Percentiles rank a stretch among this genome's conserved stretches.
Conservation (phyloP, 257 asterid species). For the Agastache rugosa region DNA sequence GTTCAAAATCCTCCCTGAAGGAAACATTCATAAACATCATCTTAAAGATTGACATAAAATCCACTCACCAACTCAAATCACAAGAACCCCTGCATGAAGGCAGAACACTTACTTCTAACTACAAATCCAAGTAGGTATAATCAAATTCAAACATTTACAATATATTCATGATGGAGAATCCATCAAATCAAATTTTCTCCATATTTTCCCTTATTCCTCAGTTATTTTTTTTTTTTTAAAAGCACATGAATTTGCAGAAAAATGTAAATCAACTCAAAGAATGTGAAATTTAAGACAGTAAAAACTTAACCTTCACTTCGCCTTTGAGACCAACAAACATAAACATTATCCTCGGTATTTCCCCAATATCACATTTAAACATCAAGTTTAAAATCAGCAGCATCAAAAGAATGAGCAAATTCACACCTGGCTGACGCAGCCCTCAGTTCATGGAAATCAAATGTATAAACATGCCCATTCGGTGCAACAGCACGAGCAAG, state of each 20-base stretch:
- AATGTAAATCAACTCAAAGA: neutral
- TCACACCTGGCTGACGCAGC: conserved; percentile 86
- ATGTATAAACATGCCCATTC: conserved; percentile 80
- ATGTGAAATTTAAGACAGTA: neutral
- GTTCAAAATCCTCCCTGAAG: conserved; percentile 81
- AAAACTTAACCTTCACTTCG: neutral
- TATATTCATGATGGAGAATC: neutral
- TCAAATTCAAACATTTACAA: conserved; percentile 11
- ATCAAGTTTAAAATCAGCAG: neutral
- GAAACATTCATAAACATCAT: conserved; percentile 1
- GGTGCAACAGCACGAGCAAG: conserved; percentile 94
- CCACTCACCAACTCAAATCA: neutral
- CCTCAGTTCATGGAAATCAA: conserved; percentile 96
- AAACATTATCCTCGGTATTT: neutral
- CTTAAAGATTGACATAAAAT: neutral
- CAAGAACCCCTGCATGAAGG: neutral
- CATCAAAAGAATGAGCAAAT: conserved; percentile 19
- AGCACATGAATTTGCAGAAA: neutral
- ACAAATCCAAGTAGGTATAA: neutral
- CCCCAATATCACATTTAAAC: conserved; percentile 1
- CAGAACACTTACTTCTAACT: neutral
- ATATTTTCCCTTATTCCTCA: neutral
- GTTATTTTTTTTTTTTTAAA: too few species aligned
- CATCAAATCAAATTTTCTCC: neutral
- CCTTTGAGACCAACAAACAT: neutral